Conservation (phyloP, 768 basidiomycete genomes). For the Tricholoma hemisulphureum region DNA sequence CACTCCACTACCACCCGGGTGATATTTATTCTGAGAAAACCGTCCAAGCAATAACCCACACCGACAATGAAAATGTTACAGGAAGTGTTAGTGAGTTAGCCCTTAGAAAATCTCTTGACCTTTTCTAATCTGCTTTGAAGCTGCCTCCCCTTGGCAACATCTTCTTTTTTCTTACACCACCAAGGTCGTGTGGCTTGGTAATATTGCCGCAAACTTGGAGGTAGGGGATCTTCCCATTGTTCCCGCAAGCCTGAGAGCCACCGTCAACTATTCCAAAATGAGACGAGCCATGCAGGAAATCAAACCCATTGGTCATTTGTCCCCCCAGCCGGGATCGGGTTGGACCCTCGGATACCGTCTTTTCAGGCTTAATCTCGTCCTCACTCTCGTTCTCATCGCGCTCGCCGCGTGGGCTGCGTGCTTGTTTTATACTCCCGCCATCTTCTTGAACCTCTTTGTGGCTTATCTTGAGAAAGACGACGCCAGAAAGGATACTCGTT, state of each 20-base stretch:
- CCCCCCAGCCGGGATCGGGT: conserved; percentile 58
- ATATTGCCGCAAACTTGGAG: conserved; percentile 69
- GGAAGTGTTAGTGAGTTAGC: conserved; percentile 47
- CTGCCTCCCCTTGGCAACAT: conserved; percentile 55
- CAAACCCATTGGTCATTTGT: conserved; percentile 57
- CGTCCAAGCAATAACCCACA: conserved; percentile 55
- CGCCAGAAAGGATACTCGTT: conserved; percentile 50
- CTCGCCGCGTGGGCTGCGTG: conserved; percentile 58
- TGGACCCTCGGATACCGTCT: conserved; percentile 64
- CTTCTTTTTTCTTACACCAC: conserved; percentile 87
- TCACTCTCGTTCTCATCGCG: conserved; percentile 39
- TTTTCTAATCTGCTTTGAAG: conserved; percentile 23
- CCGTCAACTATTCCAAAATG: conserved; percentile 63
- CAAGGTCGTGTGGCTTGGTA: conserved; percentile 82
- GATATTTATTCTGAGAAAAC: conserved; percentile 74
- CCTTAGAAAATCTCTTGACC: neutral
- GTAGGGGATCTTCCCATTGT: conserved; percentile 88
- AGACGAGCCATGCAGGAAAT: conserved; percentile 50
- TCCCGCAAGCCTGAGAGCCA: conserved; percentile 66
- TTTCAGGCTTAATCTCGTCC: conserved; percentile 50
- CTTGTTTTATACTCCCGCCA: conserved; percentile 62
- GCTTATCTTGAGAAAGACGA: conserved; percentile 65
- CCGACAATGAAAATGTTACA: conserved; percentile 70
- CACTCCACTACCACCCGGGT: conserved; percentile 70
- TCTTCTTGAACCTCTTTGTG: conserved; percentile 61